A percentile compares a stretch with the other conserved stretches of the same genome.
Evolutionary conservation across 768 basidiomycete genomes (phyloP).

Genomic region (Butyriboletus loyo): DNA sequence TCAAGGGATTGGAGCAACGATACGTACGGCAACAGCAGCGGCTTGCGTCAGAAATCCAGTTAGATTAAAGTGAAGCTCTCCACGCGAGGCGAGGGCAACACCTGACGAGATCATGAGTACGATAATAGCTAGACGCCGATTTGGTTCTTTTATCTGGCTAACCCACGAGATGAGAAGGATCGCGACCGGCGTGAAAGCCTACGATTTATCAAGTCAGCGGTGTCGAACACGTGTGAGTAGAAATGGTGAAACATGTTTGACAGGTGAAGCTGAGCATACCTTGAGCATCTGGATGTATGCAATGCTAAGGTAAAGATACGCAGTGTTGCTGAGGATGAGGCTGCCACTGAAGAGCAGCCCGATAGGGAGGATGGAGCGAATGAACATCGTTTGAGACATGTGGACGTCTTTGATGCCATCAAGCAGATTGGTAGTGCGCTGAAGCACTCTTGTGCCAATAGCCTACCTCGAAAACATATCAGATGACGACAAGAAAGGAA

Average conservation of each 20-base stretch:
- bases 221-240: neutral
- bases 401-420: slow-evolving; percentile 77
- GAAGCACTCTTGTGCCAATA: slow-evolving; percentile 81
- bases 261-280: slow-evolving; percentile 37
- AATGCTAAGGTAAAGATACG: slow-evolving; percentile 87
- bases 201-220: slow-evolving; percentile 3
- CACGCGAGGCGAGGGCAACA: slow-evolving; percentile 85
- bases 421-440: slow-evolving; percentile 76
- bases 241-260: neutral
- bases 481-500: neutral
- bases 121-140: slow-evolving; percentile 73
- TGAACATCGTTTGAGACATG: slow-evolving; percentile 75
- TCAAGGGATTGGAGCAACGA: neutral
- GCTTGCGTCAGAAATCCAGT: slow-evolving; percentile 87
- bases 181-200: slow-evolving; percentile 90
- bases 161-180: slow-evolving; percentile 93
- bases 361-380: slow-evolving; percentile 88
- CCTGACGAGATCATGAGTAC: slow-evolving; percentile 89
- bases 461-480: slow-evolving; percentile 38
- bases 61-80: slow-evolving; percentile 83
- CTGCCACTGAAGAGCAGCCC: slow-evolving; percentile 91
- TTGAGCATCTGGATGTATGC: slow-evolving; percentile 98
- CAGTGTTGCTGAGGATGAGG: slow-evolving; percentile 87
- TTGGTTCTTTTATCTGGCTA: slow-evolving; percentile 86
- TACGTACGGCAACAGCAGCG: slow-evolving; percentile 69